Evolutionary conservation across 1,284 basidiomycete species (phyloP).

Genomic region (Puccinia polysora): DNA sequence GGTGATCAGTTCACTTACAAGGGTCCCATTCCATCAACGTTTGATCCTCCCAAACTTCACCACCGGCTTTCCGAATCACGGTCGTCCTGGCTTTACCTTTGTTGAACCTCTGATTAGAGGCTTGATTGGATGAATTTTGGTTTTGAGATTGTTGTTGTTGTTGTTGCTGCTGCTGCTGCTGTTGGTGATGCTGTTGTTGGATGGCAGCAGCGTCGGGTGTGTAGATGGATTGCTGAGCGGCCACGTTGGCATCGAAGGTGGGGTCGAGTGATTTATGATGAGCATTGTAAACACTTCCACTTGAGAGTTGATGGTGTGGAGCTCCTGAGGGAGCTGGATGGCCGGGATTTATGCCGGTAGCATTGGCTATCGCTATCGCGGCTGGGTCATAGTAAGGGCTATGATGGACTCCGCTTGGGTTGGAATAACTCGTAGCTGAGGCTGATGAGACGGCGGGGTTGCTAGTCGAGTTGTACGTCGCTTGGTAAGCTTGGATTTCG

Average conservation of each 20-base stretch:
- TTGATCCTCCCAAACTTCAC: slow-evolving; percentile 96
- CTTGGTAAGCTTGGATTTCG: slow-evolving; percentile 3
- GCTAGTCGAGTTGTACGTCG: not conserved
- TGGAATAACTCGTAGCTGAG: too few species aligned
- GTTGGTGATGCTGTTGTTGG: not conserved
- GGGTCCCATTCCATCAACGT: slow-evolving; percentile 97
- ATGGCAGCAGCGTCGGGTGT: slow-evolving; percentile 47
- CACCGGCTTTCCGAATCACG: slow-evolving; percentile 87
- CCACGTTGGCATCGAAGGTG: slow-evolving; percentile 45
- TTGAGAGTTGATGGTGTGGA: not conserved
- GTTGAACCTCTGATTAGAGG: not conserved
- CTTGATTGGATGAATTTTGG: not conserved
- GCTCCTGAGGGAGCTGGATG: slow-evolving; percentile 5
- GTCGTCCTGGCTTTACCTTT: slow-evolving; percentile 56
- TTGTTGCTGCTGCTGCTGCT: slow-evolving; percentile 8
- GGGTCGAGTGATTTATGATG: slow-evolving; percentile 25
- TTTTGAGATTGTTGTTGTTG: not conserved
- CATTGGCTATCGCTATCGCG: slow-evolving; percentile 25
- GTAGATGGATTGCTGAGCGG: slow-evolving; percentile 47
- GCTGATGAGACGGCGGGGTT: not conserved
- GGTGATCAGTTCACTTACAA: slow-evolving; percentile 59
- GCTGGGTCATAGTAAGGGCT: slow-evolving; percentile 36
- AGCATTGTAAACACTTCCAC: slow-evolving; percentile 18
- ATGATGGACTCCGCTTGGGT: not conserved
- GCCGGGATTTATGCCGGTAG: slow-evolving; percentile 23